A percentile compares a stretch with the other conserved stretches of the same genome.
Conservation (phyloP, 2,329 filamentous ascomycete species). For the Fusarium pininemorale region DNA sequence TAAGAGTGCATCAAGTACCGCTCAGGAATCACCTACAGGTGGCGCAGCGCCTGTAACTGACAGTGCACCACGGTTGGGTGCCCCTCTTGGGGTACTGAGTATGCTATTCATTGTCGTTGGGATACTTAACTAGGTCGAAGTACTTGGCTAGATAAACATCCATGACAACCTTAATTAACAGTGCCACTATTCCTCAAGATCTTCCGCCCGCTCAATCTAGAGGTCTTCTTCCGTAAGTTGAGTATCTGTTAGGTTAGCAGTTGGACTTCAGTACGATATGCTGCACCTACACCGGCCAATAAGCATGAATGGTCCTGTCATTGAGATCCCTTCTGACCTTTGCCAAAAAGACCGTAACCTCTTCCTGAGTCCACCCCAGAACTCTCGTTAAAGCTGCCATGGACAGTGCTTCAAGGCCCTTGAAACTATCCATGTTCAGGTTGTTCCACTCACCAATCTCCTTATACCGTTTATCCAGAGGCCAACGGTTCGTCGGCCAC, state of each 20-base stretch:
- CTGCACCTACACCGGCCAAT: constrained; percentile 29
- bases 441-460: constrained; percentile 27
- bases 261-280: fast-evolving
- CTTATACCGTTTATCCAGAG: constrained; percentile 24
- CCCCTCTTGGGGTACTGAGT: background rate
- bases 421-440: constrained; percentile 17
- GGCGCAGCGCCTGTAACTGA: background rate
- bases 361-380: constrained; percentile 16
- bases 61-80: background rate
- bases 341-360: constrained; percentile 12
- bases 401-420: constrained; percentile 18
- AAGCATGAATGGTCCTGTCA: constrained; percentile 28
- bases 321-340: constrained; percentile 26
- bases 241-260: constrained; percentile 4
- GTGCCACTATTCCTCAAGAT: background rate
- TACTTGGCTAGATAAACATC: background rate
- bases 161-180: background rate
- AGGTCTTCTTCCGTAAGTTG: constrained; percentile 7
- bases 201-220: background rate
- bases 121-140: background rate
- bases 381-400: constrained; percentile 24
- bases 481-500: constrained; percentile 33
- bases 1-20: background rate
- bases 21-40: background rate
- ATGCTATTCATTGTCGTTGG: background rate